phyloP scores from a whole-genome alignment of 306 rosid species.

The Pyrus pyrifolia region DNA sequence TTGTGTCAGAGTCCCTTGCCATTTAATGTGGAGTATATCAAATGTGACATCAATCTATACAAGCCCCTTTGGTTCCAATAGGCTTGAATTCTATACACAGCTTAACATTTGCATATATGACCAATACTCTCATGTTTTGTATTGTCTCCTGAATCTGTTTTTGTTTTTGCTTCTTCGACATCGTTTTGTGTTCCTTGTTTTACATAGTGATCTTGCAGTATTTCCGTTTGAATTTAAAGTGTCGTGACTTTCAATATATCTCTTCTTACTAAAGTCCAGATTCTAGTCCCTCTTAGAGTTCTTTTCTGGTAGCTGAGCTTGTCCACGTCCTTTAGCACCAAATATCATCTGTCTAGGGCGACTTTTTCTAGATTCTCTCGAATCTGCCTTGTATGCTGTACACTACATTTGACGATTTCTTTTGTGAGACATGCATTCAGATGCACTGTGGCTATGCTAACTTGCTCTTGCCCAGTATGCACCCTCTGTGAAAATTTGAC shows the following conservation, averaged over 20 bases:
- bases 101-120: not conserved
- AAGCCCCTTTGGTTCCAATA: not conserved
- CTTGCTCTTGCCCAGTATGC: not conserved
- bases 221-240: not conserved
- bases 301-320: not conserved
- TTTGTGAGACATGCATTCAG: not conserved
- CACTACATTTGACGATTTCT: not conserved
- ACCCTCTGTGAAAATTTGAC: not conserved
- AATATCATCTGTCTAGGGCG: not conserved
- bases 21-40: not conserved
- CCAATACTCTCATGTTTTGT: not conserved
- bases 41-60: not conserved
- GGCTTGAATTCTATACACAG: not conserved
- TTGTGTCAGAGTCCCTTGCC: not conserved
- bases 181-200: not conserved
- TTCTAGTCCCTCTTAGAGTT: not conserved
- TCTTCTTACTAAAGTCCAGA: not conserved
- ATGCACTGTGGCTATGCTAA: not conserved
- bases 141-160: not conserved
- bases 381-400: not conserved
- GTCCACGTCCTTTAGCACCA: too few species aligned
- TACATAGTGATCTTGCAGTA: not conserved
- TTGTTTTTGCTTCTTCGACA: not conserved
- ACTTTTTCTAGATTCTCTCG: not conserved
- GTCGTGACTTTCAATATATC: not conserved